Evolutionary conservation across 192 early-diverging fungal genomes (phyloP).

Genomic region (Martensiomyces pterosporus): DNA sequence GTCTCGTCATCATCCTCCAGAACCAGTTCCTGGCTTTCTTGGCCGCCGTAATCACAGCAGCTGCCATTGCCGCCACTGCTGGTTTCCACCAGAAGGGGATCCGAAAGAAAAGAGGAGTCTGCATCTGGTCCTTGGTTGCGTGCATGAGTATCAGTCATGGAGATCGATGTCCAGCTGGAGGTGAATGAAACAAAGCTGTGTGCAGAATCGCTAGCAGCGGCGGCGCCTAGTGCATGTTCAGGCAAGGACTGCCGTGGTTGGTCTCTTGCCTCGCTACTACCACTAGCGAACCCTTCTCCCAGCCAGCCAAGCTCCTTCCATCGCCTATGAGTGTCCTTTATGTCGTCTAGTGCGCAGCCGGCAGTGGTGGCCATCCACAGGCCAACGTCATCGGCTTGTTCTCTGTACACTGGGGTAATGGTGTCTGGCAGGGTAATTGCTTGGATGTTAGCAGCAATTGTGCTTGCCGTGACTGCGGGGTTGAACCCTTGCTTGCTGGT

Average conservation of each 20-base stretch:
- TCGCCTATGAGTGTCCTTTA: too few relatives aligned
- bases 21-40: too few relatives aligned
- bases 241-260: background rate
- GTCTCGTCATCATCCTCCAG: constrained; percentile 1
- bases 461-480: constrained; percentile 20
- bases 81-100: background rate
- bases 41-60: too few relatives aligned
- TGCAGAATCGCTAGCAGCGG: too few relatives aligned
- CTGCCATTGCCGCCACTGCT: too few relatives aligned
- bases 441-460: constrained; percentile 3
- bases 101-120: too few relatives aligned
- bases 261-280: background rate
- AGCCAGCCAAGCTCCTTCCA: constrained; percentile 19
- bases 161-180: constrained; percentile 14
- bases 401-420: constrained; percentile 1
- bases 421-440: constrained; percentile 19
- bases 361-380: background rate
- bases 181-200: too few relatives aligned
- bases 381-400: background rate
- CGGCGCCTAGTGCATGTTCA: background rate
- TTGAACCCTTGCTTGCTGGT: constrained; percentile 16
- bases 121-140: background rate
- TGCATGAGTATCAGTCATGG: constrained; percentile 13
- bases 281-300: background rate
- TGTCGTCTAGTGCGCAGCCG: too few relatives aligned